Evolutionary conservation across 2,329 filamentous ascomycete species (phyloP).

Genomic region (Aciculosporium take): DNA sequence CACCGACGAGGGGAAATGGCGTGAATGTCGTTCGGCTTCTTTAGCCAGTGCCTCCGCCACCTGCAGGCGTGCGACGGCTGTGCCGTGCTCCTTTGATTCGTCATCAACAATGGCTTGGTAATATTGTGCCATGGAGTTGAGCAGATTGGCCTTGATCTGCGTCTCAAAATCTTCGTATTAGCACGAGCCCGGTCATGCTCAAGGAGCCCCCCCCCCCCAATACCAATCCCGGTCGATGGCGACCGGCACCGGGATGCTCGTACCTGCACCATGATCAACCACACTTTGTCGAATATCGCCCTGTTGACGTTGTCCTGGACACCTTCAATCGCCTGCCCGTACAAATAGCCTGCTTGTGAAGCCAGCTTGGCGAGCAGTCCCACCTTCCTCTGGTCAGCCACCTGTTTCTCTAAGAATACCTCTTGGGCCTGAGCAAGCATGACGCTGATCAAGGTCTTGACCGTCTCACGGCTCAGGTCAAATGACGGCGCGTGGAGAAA

Average conservation of each 20-base stretch:
- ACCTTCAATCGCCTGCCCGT: conserved; percentile 75
- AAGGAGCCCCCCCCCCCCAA: background rate
- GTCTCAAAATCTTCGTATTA: background rate
- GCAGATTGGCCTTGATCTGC: conserved; percentile 63
- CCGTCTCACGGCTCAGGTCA: conserved; percentile 89
- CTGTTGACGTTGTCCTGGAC: conserved; percentile 85
- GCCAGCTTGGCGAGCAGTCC: conserved; percentile 85
- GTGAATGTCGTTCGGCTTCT: conserved; percentile 63
- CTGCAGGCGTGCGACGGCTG: conserved; percentile 70
- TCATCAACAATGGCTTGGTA: conserved; percentile 87
- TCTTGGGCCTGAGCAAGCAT: conserved; percentile 95
- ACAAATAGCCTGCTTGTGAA: conserved; percentile 78
- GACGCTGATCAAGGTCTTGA: conserved; percentile 84
- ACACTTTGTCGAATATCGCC: conserved; percentile 87
- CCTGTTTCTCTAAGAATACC: conserved; percentile 93
- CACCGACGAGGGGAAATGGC: conserved; percentile 65
- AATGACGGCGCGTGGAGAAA: conserved; percentile 93
- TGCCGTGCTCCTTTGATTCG: conserved; percentile 74
- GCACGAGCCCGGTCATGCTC: background rate
- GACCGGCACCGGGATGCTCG: conserved; percentile 10
- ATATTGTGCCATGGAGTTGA: conserved; percentile 79
- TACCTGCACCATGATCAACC: conserved; percentile 72
- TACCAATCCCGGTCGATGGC: background rate
- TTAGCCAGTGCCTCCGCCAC: conserved; percentile 65
- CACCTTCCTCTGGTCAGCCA: conserved; percentile 82